Percentiles rank a stretch among this genome's conserved stretches.
These are phyloP conservation scores for Clonostachys rosea DNA, from an alignment of 2,329 filamentous ascomycete genomes.

Conservation along the genomic window DNA sequence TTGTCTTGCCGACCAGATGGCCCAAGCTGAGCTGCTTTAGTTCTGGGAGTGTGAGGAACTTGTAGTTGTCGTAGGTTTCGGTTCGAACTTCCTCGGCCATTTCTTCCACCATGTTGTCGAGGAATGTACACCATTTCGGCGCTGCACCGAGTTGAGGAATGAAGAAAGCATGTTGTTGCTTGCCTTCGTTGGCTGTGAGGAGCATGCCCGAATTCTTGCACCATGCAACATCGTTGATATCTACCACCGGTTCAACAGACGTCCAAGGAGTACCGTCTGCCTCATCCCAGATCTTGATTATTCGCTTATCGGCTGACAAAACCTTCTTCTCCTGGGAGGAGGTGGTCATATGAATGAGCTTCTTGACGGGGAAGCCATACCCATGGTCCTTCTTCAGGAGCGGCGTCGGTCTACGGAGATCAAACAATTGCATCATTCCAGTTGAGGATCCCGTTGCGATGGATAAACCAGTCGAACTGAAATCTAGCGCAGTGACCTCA, in stretches of 20 bases:
- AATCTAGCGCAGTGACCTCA: constrained; percentile 84
- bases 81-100: constrained; percentile 82
- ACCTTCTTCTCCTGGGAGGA: constrained; percentile 79
- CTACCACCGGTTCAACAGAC: constrained; percentile 88
- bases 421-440: constrained; percentile 86
- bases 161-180: constrained; percentile 92
- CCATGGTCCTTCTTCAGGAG: constrained; percentile 92
- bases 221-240: constrained; percentile 92
- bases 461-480: constrained; percentile 77
- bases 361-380: constrained; percentile 89
- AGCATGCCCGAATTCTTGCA: constrained; percentile 92
- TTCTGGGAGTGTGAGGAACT: constrained; percentile 89
- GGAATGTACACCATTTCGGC: constrained; percentile 91
- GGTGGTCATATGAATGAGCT: constrained; percentile 68
- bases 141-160: constrained; percentile 90
- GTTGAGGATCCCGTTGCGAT: constrained; percentile 83
- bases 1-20: constrained; percentile 87
- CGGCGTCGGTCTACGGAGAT: constrained; percentile 82
- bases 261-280: constrained; percentile 85
- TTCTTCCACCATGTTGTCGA: constrained; percentile 97
- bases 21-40: constrained; percentile 80
- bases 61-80: constrained; percentile 97
- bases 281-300: constrained; percentile 96
- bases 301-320: constrained; percentile 86
- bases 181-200: constrained; percentile 92